Evolutionary conservation across 2,329 filamentous ascomycete genomes (phyloP), one percentile per base, ranked within the genome.

Genomic region (Penicillium sp.): DNA sequence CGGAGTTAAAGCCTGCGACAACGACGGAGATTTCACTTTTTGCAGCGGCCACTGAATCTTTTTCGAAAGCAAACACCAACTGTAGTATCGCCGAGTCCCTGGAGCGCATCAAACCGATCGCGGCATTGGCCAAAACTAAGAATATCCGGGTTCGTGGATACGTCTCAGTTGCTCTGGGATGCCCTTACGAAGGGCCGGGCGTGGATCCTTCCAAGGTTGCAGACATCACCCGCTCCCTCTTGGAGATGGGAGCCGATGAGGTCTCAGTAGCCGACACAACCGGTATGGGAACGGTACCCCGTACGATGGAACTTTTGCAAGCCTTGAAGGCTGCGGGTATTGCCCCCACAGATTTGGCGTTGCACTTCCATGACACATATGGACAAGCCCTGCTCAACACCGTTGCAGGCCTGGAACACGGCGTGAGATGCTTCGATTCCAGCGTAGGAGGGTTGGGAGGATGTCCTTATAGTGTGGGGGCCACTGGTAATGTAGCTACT

Each of bases 341-440:
- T 41, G 74, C 77, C 42, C 77, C 73, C 43, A 75, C 74, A 29
- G 81, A 84, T 51, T 58, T 85, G 8, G 81, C 80, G 1, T 67
- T 84, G 47, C 81, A 85, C 60, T 84, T 84, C 60, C 81, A 85
- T 56, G 81, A 85, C 56, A 84, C 81, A 0, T 84, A 82, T 56
- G 81, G 81, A 1, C 79, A 82, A 60, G 81, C 81, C 2, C 63
- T 85, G 36, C 77, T 84, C 8, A 85, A 85, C 50, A 78, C 78
- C 0, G 72, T 84, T 9, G 78, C 84, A 0, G 78, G 76, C 1
- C 65, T 84, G 9, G 81, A 84, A 58, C 77, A 82, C 57, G 81
- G 81, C 3, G 74, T 85, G 18, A 68, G 81, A 29, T 79, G 79
- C 1, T 84, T 84, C 57, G 81, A 85, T 57, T 76, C 77, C 41